Evolutionary conservation across 805 yeast species (phyloP).

Genomic region (Metschnikowia anglica): DNA sequence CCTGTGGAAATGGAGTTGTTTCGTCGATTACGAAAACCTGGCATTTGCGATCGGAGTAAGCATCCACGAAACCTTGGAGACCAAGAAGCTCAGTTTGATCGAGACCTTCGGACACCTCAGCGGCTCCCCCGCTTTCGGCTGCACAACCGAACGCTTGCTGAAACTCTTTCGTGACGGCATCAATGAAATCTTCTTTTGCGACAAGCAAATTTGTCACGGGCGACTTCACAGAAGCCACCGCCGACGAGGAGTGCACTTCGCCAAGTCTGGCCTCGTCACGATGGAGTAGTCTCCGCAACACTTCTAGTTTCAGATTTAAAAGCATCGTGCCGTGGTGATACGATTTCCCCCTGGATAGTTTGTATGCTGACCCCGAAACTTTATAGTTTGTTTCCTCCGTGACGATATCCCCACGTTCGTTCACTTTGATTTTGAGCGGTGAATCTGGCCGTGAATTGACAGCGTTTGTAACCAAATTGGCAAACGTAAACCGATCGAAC

Average conservation of each 20-base stretch:
- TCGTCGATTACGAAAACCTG: slow-evolving; percentile 25
- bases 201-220: slow-evolving; percentile 69
- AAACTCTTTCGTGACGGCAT: slow-evolving; percentile 44
- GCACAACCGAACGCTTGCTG: slow-evolving; percentile 26
- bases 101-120: slow-evolving; percentile 1
- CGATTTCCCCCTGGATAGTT: slow-evolving; percentile 74
- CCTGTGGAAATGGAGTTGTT: slow-evolving; percentile 33
- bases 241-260: slow-evolving; percentile 45
- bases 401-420: slow-evolving; percentile 78
- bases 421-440: slow-evolving; percentile 45
- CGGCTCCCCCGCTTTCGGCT: background rate
- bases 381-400: slow-evolving; percentile 47
- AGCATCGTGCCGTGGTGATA: slow-evolving; percentile 98
- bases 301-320: slow-evolving; percentile 59
- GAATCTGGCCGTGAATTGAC: slow-evolving; percentile 24
- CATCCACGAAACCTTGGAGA: slow-evolving; percentile 30
- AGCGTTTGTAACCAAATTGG: slow-evolving; percentile 40
- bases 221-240: slow-evolving; percentile 75
- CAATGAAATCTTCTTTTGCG: slow-evolving; percentile 45
- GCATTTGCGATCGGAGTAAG: slow-evolving; percentile 11
- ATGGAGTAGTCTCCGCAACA: slow-evolving; percentile 58
- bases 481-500: slow-evolving; percentile 61
- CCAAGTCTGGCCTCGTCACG: slow-evolving; percentile 44
- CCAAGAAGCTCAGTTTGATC: slow-evolving; percentile 38
- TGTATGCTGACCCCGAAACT: slow-evolving; percentile 91